Evolutionary conservation across 192 early-diverging fungal genomes (phyloP).

Genomic region (Mortierella hygrophila): DNA sequence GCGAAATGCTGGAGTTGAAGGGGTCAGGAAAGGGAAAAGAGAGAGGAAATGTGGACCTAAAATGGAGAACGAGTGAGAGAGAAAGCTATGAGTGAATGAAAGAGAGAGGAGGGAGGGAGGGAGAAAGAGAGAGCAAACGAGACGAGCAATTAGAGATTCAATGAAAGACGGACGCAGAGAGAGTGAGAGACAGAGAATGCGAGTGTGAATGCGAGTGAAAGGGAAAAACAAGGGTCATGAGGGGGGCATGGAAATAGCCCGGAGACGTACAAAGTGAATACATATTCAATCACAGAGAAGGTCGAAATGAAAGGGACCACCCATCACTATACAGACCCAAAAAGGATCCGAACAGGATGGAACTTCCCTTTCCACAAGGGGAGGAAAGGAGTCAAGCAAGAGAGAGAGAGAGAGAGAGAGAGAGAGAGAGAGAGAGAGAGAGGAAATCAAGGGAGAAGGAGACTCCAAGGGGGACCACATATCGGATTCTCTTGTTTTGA

Average conservation of each 20-base stretch:
- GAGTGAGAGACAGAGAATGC: background rate
- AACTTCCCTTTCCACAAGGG: slow-evolving; percentile 1
- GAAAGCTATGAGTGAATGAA: too few relatives aligned
- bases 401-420: background rate
- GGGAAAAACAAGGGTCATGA: background rate
- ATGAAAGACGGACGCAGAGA: background rate
- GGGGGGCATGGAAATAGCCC: background rate
- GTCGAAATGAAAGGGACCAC: background rate
- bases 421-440: background rate
- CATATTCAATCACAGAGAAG: background rate
- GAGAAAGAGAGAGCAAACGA: background rate
- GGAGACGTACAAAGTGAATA: background rate
- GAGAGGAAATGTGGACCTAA: background rate
- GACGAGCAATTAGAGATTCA: background rate
- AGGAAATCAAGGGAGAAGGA: slow-evolving; percentile 20
- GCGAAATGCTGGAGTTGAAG: slow-evolving; percentile 11
- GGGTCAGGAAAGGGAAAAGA: background rate
- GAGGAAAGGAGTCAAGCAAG: background rate
- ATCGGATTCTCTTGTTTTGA: slow-evolving; percentile 1
- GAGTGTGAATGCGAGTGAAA: background rate
- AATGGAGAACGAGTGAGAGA: background rate
- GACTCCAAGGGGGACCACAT: slow-evolving; percentile 17
- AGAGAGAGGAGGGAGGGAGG: background rate
- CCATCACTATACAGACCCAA: background rate
- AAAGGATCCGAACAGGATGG: slow-evolving; percentile 33